Conservation (phyloP, 202 grass and related monocot species). For the Thinopyrum obtusiflorum region DNA sequence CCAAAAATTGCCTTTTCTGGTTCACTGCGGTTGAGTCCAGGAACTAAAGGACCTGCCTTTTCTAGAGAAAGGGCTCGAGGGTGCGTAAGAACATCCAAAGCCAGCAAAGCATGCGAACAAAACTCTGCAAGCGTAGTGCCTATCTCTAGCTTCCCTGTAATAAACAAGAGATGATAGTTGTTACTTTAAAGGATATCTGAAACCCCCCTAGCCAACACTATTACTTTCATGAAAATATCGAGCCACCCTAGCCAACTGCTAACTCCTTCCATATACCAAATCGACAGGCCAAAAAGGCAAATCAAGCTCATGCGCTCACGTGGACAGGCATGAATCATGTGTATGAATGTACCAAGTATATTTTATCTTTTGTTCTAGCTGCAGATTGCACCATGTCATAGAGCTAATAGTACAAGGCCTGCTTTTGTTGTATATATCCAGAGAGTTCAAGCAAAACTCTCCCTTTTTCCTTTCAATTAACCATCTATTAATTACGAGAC, state of each 20-base stretch:
- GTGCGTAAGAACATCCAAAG: conserved; percentile 84
- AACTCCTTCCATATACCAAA: background rate
- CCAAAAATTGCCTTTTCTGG: conserved; percentile 33
- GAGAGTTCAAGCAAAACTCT: background rate
- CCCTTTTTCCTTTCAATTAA: background rate
- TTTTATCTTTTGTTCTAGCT: background rate
- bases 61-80: conserved; percentile 64
- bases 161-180: conserved; percentile 24
- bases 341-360: background rate
- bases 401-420: background rate
- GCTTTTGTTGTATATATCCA: background rate
- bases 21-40: conserved; percentile 17
- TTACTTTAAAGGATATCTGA: background rate
- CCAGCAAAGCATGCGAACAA: conserved; percentile 59
- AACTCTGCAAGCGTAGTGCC: conserved; percentile 61
- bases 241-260: conserved; percentile 5
- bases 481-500: background rate
- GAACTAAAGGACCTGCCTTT: conserved; percentile 28
- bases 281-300: background rate
- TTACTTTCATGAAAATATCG: background rate
- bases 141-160: conserved; percentile 77
- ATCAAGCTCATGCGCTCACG: background rate
- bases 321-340: background rate
- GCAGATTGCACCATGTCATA: conserved; percentile 10
- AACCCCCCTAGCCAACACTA: background rate